Percentiles rank a stretch among this genome's conserved stretches.
Evolutionary conservation across 306 rosid genomes (phyloP).

Genomic region (Ormosia semicastrata): DNA sequence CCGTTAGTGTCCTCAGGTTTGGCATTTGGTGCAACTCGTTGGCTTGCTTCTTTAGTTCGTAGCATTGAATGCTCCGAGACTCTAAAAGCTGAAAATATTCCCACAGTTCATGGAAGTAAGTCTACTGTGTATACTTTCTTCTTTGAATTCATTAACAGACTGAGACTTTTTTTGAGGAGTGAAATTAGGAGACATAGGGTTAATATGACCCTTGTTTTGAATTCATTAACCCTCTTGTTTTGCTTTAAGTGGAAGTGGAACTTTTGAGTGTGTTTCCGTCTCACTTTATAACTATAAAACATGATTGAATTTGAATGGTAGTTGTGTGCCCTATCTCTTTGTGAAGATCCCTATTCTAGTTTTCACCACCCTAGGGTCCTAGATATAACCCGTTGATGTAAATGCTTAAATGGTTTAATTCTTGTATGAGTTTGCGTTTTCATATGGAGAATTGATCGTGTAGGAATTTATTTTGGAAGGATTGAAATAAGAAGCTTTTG

Average conservation of each 20-base stretch:
- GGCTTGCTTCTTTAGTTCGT: slow-evolving; percentile 30
- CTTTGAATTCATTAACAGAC: no score
- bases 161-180: background rate
- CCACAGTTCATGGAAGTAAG: slow-evolving; percentile 5
- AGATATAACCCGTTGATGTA: no score
- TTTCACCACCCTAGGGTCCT: no score
- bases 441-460: no score
- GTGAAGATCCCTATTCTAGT: no score
- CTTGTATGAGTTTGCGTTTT: no score
- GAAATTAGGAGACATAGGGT: background rate
- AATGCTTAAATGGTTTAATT: no score
- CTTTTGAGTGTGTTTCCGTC: background rate
- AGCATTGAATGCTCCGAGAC: slow-evolving; percentile 5
- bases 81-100: background rate
- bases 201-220: background rate
- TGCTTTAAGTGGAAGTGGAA: background rate
- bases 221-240: no score
- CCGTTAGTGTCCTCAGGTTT: slow-evolving; percentile 38
- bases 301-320: background rate
- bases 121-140: no score
- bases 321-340: no score
- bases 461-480: no score
- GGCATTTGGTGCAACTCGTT: slow-evolving; percentile 46
- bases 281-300: background rate
- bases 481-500: no score